Conservation (phyloP, 2,329 filamentous ascomycete genomes). For the Fusarium sp. region DNA sequence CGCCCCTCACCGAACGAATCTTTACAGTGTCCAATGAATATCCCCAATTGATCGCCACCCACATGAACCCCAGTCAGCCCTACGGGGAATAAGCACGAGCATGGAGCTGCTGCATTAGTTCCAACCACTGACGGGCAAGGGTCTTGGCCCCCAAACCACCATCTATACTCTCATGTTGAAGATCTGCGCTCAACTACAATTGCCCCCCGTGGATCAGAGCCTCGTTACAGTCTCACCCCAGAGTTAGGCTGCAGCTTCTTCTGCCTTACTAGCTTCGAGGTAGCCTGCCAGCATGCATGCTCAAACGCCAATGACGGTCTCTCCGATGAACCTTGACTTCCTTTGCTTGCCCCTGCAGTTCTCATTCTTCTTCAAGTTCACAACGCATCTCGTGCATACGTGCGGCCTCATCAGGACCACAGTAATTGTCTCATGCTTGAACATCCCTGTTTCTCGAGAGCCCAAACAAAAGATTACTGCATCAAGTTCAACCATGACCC, state of each 20-base stretch:
- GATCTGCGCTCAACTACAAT: constrained; percentile 35
- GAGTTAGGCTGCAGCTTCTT: constrained; percentile 44
- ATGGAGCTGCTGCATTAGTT: constrained; percentile 43
- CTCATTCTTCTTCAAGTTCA: constrained; percentile 19
- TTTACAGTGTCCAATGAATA: constrained; percentile 16
- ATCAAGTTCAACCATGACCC: constrained; percentile 5
- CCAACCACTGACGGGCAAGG: constrained; percentile 41
- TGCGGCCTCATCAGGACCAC: not conserved
- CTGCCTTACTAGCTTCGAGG: constrained; percentile 42
- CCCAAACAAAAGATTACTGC: constrained; percentile 8
- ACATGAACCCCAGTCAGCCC: constrained; percentile 42
- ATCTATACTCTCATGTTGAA: constrained; percentile 31
- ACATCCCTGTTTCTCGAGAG: not conserved
- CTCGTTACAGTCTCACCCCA: constrained; percentile 39
- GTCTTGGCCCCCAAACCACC: constrained; percentile 43
- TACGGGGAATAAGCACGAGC: constrained; percentile 34
- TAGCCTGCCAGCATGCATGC: constrained; percentile 42
- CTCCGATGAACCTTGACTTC: constrained; percentile 9
- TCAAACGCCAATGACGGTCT: constrained; percentile 36
- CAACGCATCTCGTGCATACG: constrained; percentile 10
- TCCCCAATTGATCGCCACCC: constrained; percentile 34
- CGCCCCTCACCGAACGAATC: constrained; percentile 12
- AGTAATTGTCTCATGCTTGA: constrained; percentile 15
- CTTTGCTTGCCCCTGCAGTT: not conserved
- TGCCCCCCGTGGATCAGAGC: constrained; percentile 35